A percentile compares a stretch with the other conserved stretches of the same genome.
These are phyloP conservation scores for Colletotrichum noveboracense DNA, from an alignment of 2,329 filamentous ascomycete species.

Conservation along the genomic window DNA sequence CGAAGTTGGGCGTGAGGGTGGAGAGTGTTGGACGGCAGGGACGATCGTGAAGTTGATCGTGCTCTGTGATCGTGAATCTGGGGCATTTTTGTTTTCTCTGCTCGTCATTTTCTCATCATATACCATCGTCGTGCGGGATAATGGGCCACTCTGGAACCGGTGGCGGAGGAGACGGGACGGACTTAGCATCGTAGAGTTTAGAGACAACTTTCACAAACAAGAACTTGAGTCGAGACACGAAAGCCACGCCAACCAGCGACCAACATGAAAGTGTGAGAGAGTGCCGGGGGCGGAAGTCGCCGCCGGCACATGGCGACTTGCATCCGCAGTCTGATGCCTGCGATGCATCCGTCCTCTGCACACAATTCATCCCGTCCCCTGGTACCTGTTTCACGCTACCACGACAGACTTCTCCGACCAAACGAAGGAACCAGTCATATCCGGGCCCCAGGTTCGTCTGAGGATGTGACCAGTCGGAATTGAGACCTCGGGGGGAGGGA, in stretches of 20 bases:
- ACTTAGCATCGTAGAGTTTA: background rate
- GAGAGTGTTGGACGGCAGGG: constrained; percentile 56
- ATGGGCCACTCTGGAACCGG: background rate
- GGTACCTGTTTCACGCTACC: background rate
- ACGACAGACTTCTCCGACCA: background rate
- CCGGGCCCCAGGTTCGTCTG: background rate
- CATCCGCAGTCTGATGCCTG: background rate
- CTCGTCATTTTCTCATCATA: background rate
- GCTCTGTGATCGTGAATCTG: background rate
- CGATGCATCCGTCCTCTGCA: background rate
- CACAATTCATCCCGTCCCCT: background rate
- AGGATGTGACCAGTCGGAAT: background rate
- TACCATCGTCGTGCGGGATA: background rate
- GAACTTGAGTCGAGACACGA: background rate
- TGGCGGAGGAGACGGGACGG: background rate
- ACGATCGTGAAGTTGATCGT: background rate
- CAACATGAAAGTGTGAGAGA: background rate
- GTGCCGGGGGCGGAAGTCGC: background rate
- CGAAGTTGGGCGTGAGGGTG: constrained; percentile 55
- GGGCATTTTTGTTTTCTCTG: background rate
- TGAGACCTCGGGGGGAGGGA: background rate
- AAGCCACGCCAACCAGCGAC: background rate
- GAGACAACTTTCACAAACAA: background rate
- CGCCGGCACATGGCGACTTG: background rate
- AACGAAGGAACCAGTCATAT: background rate